phyloP scores from a whole-genome alignment of 495 filamentous ascomycete genomes.

The Trichoderma orchidacearum region DNA sequence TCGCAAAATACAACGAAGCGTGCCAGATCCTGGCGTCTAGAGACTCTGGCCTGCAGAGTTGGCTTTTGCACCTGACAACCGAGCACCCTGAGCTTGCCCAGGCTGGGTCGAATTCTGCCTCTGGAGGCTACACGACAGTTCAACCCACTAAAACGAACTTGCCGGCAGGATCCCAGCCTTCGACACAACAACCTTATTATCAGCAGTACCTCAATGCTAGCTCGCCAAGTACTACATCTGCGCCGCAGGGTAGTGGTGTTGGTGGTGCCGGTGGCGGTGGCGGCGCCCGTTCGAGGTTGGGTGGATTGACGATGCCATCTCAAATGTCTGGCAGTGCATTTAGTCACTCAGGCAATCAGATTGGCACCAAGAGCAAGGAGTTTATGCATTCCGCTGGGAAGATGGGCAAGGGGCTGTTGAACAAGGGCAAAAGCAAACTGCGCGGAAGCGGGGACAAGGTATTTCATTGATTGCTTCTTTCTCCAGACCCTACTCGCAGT shows the following conservation, averaged over 20 bases:
- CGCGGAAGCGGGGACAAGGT: constrained; percentile 65
- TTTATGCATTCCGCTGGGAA: constrained; percentile 70
- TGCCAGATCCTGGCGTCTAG: constrained; percentile 54
- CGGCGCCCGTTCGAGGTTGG: constrained; percentile 6
- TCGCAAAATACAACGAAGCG: constrained; percentile 53
- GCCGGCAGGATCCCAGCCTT: constrained; percentile 3
- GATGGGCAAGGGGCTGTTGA: constrained; percentile 75
- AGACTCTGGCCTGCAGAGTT: constrained; percentile 61
- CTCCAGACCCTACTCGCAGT: background rate
- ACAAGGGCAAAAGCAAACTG: constrained; percentile 74
- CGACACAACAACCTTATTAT: constrained; percentile 33
- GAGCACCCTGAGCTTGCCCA: constrained; percentile 21
- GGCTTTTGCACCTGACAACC: constrained; percentile 41
- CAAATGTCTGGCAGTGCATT: constrained; percentile 12
- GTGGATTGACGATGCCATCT: background rate
- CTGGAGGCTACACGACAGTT: background rate
- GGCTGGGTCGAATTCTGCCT: constrained; percentile 12
- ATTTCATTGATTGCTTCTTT: constrained; percentile 33
- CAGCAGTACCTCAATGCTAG: constrained; percentile 32
- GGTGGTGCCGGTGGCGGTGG: constrained; percentile 5
- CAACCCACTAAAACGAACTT: background rate
- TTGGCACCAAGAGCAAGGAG: constrained; percentile 71
- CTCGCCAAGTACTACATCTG: constrained; percentile 15
- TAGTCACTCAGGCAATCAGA: constrained; percentile 27
- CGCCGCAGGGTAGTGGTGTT: constrained; percentile 1